Evolutionary conservation across 176 grass and related monocot genomes (phyloP).

Genomic region (Eremochloa ophiuroides): DNA sequence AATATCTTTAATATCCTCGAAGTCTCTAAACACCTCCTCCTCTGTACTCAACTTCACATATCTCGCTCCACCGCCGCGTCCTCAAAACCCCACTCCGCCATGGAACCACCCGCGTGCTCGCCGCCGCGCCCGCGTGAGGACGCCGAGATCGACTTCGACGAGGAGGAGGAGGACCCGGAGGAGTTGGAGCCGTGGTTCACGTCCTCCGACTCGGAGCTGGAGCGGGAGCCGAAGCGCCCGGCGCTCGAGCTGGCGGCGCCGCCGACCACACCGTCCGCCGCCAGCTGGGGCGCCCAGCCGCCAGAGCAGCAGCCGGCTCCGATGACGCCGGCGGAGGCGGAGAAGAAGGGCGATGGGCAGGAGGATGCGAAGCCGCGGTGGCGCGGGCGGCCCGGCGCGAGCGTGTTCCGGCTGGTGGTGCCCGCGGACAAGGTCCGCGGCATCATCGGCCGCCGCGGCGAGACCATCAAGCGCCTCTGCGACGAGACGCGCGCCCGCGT

Average conservation of each 20-base stretch:
- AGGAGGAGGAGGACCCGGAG: conserved; percentile 34
- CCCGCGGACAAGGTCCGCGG: conserved; percentile 54
- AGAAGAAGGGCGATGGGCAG: not conserved
- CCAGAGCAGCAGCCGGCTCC: not conserved
- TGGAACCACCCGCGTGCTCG: not conserved
- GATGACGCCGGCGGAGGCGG: not conserved
- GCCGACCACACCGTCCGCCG: not conserved
- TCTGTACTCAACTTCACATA: too few relatives aligned
- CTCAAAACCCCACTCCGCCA: conserved; percentile 7
- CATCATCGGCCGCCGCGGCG: conserved; percentile 70
- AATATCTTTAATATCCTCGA: too few relatives aligned
- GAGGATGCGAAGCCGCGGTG: conserved; percentile 28
- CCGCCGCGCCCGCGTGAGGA: conserved; percentile 25
- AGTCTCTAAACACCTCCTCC: too few relatives aligned
- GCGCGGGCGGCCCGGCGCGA: conserved; percentile 68
- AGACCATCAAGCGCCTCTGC: conserved; percentile 59
- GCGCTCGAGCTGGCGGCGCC: too few relatives aligned
- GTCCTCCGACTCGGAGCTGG: conserved; percentile 1
- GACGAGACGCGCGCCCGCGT: conserved; percentile 68
- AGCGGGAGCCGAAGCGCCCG: not conserved
- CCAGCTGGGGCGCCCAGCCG: not conserved
- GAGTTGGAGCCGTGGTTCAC: conserved; percentile 1
- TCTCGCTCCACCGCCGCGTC: not conserved
- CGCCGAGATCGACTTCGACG: not conserved
- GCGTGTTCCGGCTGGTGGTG: conserved; percentile 68